Evolutionary conservation across 768 basidiomycete species (phyloP).

Genomic region (Mycena vitilis): DNA sequence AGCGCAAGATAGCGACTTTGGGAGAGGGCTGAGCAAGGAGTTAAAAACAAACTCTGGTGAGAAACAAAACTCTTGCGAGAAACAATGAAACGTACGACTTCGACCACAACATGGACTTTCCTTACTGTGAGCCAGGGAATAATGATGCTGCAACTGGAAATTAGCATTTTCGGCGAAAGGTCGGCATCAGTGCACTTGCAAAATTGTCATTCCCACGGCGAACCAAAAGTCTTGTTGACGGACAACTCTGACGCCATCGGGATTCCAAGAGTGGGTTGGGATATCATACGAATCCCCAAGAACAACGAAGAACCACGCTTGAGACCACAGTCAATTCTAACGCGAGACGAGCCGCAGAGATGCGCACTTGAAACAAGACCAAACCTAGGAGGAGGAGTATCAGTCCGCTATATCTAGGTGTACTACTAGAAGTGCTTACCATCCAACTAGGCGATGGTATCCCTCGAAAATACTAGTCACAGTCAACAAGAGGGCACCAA

Average conservation of each 20-base stretch:
- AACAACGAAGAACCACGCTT: conserved; percentile 78
- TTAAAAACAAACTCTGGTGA: conserved; percentile 3
- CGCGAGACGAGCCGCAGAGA: neutral
- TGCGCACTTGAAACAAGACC: conserved; percentile 64
- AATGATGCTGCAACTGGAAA: conserved; percentile 58
- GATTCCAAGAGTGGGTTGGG: conserved; percentile 61
- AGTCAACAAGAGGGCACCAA: neutral
- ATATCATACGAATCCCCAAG: conserved; percentile 49
- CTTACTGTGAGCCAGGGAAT: conserved; percentile 85
- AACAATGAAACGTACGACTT: conserved; percentile 64
- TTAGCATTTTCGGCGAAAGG: conserved; percentile 30
- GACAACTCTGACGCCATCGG: conserved; percentile 66
- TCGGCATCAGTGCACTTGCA: conserved; percentile 59
- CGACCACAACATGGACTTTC: conserved; percentile 80
- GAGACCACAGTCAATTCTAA: conserved; percentile 5
- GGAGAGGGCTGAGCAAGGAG: conserved; percentile 71
- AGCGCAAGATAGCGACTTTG: conserved; percentile 83
- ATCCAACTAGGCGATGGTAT: conserved; percentile 86
- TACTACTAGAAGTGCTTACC: conserved; percentile 53
- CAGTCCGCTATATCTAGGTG: conserved; percentile 19
- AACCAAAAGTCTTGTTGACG: conserved; percentile 87
- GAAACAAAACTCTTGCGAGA: neutral
- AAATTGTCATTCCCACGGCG: conserved; percentile 75
- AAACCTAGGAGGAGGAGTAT: conserved; percentile 46
- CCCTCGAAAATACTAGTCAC: conserved; percentile 76